Percentiles rank a stretch among this genome's conserved stretches.
Conservation (phyloP, 805 yeast genomes). For the Starmerella apis region DNA sequence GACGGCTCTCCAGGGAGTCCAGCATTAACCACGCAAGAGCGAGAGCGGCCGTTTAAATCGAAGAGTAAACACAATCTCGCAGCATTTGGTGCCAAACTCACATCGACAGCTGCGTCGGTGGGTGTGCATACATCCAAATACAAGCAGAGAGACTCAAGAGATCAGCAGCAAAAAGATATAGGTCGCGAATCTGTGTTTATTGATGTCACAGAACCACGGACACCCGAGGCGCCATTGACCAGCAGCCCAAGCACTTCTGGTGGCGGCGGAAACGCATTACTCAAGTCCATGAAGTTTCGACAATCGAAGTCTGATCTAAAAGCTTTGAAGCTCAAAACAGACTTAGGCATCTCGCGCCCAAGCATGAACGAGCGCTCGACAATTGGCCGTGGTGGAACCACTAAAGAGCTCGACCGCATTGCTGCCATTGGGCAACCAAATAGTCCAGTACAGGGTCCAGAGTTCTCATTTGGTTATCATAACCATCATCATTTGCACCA, state of each 20-base stretch:
- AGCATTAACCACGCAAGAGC: conserved; percentile 4
- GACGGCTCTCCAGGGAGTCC: conserved; percentile 12
- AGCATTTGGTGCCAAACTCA: conserved; percentile 24
- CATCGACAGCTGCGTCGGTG: conserved; percentile 29
- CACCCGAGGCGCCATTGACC: background rate
- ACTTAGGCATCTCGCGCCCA: conserved; percentile 27
- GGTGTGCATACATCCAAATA: conserved; percentile 28
- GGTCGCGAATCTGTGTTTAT: conserved; percentile 16
- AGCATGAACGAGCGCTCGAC: conserved; percentile 26
- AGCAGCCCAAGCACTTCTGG: background rate
- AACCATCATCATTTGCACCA: conserved; percentile 28
- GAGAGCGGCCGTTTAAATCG: conserved; percentile 18
- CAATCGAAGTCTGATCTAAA: conserved; percentile 28
- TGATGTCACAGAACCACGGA: conserved; percentile 18
- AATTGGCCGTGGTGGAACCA: conserved; percentile 28
- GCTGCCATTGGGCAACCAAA: conserved; percentile 30
- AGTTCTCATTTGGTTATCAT: conserved; percentile 11
- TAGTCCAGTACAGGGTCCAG: conserved; percentile 16
- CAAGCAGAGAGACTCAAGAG: conserved; percentile 15
- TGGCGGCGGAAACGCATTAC: conserved; percentile 3
- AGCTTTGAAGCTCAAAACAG: conserved; percentile 24
- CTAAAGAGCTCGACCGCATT: conserved; percentile 32
- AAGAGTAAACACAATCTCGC: conserved; percentile 24
- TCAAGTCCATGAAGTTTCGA: conserved; percentile 32
- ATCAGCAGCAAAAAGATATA: conserved; percentile 11